Base-by-base conservation (phyloP, 495 filamentous ascomycete species). In the Penicillium nucicola region DNA sequence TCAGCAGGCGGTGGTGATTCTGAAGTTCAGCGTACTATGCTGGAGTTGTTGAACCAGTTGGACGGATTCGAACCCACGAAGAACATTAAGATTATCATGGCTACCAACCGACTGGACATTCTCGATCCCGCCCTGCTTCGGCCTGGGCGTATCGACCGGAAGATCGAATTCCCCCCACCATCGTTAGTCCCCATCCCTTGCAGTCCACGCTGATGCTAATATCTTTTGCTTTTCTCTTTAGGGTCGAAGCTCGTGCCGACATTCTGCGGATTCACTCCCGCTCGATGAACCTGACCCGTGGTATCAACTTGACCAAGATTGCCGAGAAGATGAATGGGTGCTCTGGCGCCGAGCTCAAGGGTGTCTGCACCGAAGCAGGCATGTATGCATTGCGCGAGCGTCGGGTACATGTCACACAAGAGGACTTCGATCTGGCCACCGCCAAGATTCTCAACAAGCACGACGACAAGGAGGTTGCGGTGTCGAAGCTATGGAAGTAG, bases 71-170 rank as follows among this genome's bases (percentile, higher is more conserved):
- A 97, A 72, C 93, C 92, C 0, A 97, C 93, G n/a, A 97, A 97
- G 76, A 96, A 97, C 69, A 97, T 99, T 82, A 99, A 99, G 70
- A 92, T 99, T 64, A 92, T 99, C 72, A 97, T 97, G 93, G 93
- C 93, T 17, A 99, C 93, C 12, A 99, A 99, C 69, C 86, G 93
- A 64, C 79, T 97, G 38, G 93, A 99, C 65, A 97, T 97, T 58
- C 81, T 99, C 20, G 93, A 99, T 68, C 93, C 93, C 0, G 93
- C 93, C 6, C 77, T 99, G 33, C 77, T 99, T 52, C 85, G 93
- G 32, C 95, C 95, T 12, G 93, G 93, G 19, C 88, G 93, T 48
- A 97, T 99, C 68, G 93, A 99, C 78, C 81, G 93, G 56, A 99
- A 99, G 80, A 99, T 99, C 62, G 93, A 99, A 70, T 99, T 99